Conservation (phyloP, 2,329 filamentous ascomycete genomes). For the Fusarium caatingaense region DNA sequence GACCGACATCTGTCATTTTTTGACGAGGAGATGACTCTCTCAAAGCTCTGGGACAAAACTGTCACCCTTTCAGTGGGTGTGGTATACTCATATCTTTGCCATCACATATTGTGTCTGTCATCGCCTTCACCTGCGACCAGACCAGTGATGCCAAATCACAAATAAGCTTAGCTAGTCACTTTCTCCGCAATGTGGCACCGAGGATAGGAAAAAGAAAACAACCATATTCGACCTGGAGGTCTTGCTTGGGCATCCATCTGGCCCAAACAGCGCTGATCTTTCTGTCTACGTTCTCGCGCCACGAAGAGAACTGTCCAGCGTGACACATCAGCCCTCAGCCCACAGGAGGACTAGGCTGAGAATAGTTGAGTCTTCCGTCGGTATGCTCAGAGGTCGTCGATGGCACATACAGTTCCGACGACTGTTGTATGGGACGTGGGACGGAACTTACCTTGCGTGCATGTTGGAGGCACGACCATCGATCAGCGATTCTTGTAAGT, state of each 20-base stretch:
- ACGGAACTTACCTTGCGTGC: conserved; percentile 12
- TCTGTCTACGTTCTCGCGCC: conserved; percentile 6
- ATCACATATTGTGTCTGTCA: conserved; percentile 5
- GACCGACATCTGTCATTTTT: not conserved
- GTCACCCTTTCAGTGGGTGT: conserved; percentile 1
- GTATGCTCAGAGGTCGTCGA: not conserved
- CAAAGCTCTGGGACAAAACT: not conserved
- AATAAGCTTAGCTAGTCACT: conserved; percentile 3
- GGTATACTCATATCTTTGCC: conserved; percentile 30
- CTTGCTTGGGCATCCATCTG: conserved; percentile 21
- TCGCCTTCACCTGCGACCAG: not conserved
- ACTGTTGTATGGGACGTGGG: conserved; percentile 11
- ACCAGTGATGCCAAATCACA: not conserved
- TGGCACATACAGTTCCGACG: not conserved
- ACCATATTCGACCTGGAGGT: conserved; percentile 8
- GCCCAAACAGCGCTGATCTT: conserved; percentile 29
- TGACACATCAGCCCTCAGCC: conserved; percentile 10
- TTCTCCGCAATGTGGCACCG: conserved; percentile 9
- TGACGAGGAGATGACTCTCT: conserved; percentile 39
- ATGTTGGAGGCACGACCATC: not conserved
- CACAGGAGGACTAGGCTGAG: conserved; percentile 16
- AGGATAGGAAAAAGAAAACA: conserved; percentile 1
- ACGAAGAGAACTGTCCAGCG: not conserved
- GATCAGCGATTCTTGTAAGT: not conserved
- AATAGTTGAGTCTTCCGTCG: conserved; percentile 10